Percentiles rank a stretch among this genome's conserved stretches.
These are phyloP conservation scores for Exophiala sideris DNA, from an alignment of 2,329 filamentous ascomycete species.

Conservation along the genomic window DNA sequence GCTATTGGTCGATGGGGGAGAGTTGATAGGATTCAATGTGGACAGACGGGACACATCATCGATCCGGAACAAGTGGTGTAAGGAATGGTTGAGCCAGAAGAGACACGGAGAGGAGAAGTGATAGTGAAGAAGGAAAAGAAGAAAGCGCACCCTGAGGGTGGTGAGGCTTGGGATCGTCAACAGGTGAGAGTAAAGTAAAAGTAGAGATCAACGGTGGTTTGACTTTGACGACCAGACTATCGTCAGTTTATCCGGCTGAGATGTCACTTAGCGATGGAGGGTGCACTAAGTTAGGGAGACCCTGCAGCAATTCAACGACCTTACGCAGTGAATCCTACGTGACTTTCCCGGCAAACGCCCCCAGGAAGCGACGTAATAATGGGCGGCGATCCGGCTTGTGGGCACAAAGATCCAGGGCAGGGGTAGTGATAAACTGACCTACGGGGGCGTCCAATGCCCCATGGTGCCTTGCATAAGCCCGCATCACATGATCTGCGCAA, in stretches of 20 bases:
- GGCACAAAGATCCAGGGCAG: background rate
- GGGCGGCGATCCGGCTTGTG: no score
- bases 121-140: conserved; percentile 2
- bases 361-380: no score
- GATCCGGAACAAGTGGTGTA: background rate
- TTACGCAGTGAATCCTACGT: no score
- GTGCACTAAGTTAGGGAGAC: no score
- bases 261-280: no score
- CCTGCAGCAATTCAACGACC: no score
- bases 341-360: no score
- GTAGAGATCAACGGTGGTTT: background rate
- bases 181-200: conserved; percentile 6
- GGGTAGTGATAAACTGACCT: no score
- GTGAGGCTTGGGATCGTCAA: conserved; percentile 2
- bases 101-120: conserved; percentile 10
- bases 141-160: background rate
- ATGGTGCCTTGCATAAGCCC: background rate
- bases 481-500: background rate
- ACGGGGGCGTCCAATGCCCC: no score
- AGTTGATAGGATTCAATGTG: background rate
- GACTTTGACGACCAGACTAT: no score
- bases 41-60: background rate
- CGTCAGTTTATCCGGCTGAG: no score
- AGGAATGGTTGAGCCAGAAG: background rate
- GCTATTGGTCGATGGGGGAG: background rate